Percentiles rank a stretch among this genome's conserved stretches.
phyloP scores from a whole-genome alignment of 768 basidiomycete genomes.

The Ramaria rubella region DNA sequence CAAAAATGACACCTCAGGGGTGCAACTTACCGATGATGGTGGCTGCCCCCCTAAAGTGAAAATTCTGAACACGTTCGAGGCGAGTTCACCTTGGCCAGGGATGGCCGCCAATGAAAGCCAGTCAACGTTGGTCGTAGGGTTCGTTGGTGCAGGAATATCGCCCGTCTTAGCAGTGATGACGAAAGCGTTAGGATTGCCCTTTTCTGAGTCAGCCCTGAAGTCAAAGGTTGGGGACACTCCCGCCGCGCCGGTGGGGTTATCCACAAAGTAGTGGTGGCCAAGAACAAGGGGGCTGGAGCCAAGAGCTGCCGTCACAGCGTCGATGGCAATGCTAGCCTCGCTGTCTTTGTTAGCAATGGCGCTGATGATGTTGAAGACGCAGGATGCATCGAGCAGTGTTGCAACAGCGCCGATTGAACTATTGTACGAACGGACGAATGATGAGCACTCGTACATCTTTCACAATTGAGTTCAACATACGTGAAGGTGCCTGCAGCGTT shows the following conservation, averaged over 20 bases:
- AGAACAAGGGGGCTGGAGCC: slow-evolving; percentile 22
- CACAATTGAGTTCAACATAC: neutral
- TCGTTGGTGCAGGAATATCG: slow-evolving; percentile 36
- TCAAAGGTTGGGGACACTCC: slow-evolving; percentile 48
- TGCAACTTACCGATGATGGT: slow-evolving; percentile 37
- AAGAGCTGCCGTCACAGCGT: slow-evolving; percentile 13
- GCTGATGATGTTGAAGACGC: slow-evolving; percentile 12
- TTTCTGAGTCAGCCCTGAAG: slow-evolving; percentile 38
- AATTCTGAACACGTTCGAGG: slow-evolving; percentile 44
- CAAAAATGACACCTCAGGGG: neutral
- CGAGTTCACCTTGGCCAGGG: slow-evolving; percentile 37
- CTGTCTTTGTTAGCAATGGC: neutral
- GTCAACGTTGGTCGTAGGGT: slow-evolving; percentile 39
- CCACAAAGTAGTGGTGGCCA: slow-evolving; percentile 54
- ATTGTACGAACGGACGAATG: neutral
- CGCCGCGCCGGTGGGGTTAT: slow-evolving; percentile 34
- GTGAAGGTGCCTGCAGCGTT: slow-evolving; percentile 15
- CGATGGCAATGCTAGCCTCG: neutral
- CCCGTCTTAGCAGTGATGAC: slow-evolving; percentile 40
- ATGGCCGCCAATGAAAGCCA: slow-evolving; percentile 47
- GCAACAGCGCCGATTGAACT: slow-evolving; percentile 13
- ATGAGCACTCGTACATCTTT: neutral
- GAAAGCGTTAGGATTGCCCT: slow-evolving; percentile 39
- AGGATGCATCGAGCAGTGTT: slow-evolving; percentile 26
- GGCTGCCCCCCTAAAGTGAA: slow-evolving; percentile 50